Conservation (phyloP, 805 yeast genomes). For the Candida insectorum region DNA sequence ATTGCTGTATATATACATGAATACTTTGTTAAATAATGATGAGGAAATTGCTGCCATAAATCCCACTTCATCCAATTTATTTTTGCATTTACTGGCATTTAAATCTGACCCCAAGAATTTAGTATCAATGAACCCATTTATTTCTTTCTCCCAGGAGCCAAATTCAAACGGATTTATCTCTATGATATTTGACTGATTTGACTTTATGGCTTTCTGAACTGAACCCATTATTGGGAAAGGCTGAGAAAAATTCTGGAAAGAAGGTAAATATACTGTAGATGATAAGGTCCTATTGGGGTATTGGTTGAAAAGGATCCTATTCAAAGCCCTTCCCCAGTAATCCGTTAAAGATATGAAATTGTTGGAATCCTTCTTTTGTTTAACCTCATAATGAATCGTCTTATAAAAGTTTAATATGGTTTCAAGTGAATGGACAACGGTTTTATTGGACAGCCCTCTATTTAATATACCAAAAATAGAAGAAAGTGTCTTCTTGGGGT, state of each 20-base stretch:
- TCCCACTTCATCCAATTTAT: conserved; percentile 57
- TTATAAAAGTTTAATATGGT: conserved; percentile 46
- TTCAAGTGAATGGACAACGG: conserved; percentile 1
- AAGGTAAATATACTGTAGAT: conserved; percentile 25
- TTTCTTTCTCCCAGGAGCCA: conserved; percentile 59
- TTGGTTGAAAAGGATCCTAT: conserved; percentile 41
- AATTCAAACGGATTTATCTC: conserved; percentile 66
- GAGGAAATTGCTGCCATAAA: conserved; percentile 64
- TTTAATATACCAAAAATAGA: too few species aligned
- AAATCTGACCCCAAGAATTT: conserved; percentile 48
- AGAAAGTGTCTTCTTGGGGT: background rate
- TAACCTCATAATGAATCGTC: conserved; percentile 51
- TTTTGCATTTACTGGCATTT: conserved; percentile 36
- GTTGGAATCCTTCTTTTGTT: conserved; percentile 50
- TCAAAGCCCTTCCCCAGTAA: conserved; percentile 65
- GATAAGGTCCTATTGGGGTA: conserved; percentile 38
- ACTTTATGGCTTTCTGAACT: conserved; percentile 30
- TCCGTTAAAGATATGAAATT: conserved; percentile 60
- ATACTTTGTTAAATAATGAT: conserved; percentile 54
- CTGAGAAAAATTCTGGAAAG: conserved; percentile 36
- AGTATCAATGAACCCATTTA: conserved; percentile 47
- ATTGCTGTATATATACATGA: conserved; percentile 45
- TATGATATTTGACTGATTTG: conserved; percentile 42
- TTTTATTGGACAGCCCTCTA: too few species aligned
- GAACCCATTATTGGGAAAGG: conserved; percentile 51